phyloP scores from a whole-genome alignment of 2,329 filamentous ascomycete species.

The Aspergillus sp. region DNA sequence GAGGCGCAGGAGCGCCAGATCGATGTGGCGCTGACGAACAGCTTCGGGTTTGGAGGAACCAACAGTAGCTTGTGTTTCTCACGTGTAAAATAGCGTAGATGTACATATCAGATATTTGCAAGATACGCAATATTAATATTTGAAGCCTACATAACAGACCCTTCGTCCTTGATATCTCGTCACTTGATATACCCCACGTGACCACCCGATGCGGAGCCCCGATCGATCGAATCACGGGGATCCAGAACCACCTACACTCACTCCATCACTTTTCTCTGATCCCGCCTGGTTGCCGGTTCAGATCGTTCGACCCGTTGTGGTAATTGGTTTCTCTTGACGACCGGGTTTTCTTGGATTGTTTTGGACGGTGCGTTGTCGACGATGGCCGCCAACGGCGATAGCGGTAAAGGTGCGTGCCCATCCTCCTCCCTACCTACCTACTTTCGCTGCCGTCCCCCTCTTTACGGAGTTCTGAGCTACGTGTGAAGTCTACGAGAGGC shows the following conservation, averaged over 20 bases:
- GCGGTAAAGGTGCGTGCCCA: constrained; percentile 31
- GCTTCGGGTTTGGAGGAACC: constrained; percentile 96
- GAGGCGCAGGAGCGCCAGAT: constrained; percentile 69
- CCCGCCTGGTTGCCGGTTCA: background rate
- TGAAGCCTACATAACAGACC: no score
- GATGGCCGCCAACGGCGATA: constrained; percentile 38
- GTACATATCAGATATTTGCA: background rate
- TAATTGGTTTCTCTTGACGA: no score
- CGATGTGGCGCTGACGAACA: constrained; percentile 81
- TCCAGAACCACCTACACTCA: background rate
- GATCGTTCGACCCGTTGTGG: no score
- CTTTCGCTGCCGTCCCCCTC: background rate
- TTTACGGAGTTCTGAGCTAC: background rate
- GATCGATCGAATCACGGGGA: constrained; percentile 4
- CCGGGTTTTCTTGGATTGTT: background rate
- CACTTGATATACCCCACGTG: constrained; percentile 9
- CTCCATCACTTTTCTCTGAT: background rate
- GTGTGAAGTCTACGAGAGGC: background rate
- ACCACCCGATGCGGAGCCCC: constrained; percentile 13
- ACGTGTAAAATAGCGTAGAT: constrained; percentile 5
- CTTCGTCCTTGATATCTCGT: background rate
- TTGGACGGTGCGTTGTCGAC: constrained; percentile 13
- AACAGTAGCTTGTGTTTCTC: constrained; percentile 84
- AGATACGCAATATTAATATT: no score
- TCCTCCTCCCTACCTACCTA: background rate